A percentile compares a stretch with the other conserved stretches of the same genome.
phyloP scores from a whole-genome alignment of 2,329 filamentous ascomycete genomes.

The Blumeria hordei region DNA sequence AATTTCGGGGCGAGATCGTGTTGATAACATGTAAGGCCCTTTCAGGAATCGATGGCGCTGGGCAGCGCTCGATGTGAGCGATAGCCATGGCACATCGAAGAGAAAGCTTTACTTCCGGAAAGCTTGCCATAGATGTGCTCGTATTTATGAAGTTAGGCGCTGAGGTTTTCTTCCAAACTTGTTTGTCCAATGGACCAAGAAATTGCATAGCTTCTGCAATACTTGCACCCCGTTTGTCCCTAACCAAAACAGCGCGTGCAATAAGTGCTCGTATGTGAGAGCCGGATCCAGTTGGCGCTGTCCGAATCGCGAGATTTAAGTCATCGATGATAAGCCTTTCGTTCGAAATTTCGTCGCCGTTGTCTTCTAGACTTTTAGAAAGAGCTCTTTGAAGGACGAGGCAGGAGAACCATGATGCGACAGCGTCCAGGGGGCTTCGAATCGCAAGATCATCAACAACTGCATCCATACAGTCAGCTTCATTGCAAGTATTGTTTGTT shows the following conservation, averaged over 20 bases:
- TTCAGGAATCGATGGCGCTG: constrained; percentile 19
- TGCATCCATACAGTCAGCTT: constrained; percentile 51
- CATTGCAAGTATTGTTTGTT: constrained; percentile 34
- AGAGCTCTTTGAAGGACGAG: constrained; percentile 47
- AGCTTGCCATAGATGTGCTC: constrained; percentile 19
- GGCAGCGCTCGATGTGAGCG: constrained; percentile 27
- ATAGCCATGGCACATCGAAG: constrained; percentile 35
- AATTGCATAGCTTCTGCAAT: constrained; percentile 31
- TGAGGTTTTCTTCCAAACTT: constrained; percentile 13
- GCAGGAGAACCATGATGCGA: constrained; percentile 79
- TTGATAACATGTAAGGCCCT: constrained; percentile 24
- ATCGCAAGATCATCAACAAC: constrained; percentile 73
- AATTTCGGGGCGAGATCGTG: constrained; percentile 21
- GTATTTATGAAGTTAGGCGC: constrained; percentile 22
- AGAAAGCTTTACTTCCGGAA: constrained; percentile 29
- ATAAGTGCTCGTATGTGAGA: constrained; percentile 37
- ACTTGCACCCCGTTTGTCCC: constrained; percentile 27
- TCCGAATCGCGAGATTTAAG: constrained; percentile 43
- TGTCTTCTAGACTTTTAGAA: constrained; percentile 31
- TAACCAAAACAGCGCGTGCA: constrained; percentile 30
- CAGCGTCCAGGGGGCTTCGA: constrained; percentile 65
- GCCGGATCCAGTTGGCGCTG: constrained; percentile 56
- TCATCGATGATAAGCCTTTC: constrained; percentile 21
- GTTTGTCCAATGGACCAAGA: constrained; percentile 20
- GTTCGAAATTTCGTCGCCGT: constrained; percentile 22